Evolutionary conservation across 768 basidiomycete genomes (phyloP).

Genomic region (Russula emetica): DNA sequence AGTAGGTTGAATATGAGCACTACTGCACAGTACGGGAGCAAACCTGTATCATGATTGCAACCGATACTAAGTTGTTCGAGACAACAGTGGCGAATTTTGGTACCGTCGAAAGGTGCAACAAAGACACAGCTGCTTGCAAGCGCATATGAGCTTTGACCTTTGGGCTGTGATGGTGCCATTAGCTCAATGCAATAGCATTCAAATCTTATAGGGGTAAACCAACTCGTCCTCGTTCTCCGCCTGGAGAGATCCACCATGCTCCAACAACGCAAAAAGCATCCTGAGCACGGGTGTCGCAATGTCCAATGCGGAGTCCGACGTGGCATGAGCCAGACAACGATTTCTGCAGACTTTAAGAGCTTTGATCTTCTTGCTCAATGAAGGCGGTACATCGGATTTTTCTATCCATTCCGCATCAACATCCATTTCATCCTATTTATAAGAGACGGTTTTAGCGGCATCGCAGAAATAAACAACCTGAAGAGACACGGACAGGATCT

Average conservation of each 20-base stretch:
- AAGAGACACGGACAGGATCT: conserved; percentile 41
- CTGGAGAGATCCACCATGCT: conserved; percentile 60
- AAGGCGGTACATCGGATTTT: conserved; percentile 54
- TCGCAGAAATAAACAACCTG: not conserved
- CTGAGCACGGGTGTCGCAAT: conserved; percentile 72
- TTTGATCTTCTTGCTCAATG: conserved; percentile 65
- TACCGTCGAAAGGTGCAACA: conserved; percentile 71
- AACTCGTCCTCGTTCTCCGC: conserved; percentile 53
- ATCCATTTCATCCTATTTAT: conserved; percentile 54
- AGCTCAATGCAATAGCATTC: conserved; percentile 11
- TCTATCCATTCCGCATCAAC: conserved; percentile 72
- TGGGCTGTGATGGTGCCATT: conserved; percentile 39
- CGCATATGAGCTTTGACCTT: conserved; percentile 73
- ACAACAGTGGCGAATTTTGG: conserved; percentile 55
- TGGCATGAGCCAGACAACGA: conserved; percentile 67
- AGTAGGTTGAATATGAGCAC: not conserved
- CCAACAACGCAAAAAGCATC: conserved; percentile 68
- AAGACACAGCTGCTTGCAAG: conserved; percentile 72
- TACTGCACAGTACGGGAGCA: conserved; percentile 22
- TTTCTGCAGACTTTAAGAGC: conserved; percentile 79
- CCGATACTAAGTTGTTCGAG: conserved; percentile 53
- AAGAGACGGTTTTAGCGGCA: conserved; percentile 14
- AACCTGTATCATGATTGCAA: conserved; percentile 78
- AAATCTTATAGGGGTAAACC: conserved; percentile 25
- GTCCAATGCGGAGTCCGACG: conserved; percentile 54